Evolutionary conservation across 2,329 filamentous ascomycete species (phyloP).

Genomic region (Aspergillus sp.): DNA sequence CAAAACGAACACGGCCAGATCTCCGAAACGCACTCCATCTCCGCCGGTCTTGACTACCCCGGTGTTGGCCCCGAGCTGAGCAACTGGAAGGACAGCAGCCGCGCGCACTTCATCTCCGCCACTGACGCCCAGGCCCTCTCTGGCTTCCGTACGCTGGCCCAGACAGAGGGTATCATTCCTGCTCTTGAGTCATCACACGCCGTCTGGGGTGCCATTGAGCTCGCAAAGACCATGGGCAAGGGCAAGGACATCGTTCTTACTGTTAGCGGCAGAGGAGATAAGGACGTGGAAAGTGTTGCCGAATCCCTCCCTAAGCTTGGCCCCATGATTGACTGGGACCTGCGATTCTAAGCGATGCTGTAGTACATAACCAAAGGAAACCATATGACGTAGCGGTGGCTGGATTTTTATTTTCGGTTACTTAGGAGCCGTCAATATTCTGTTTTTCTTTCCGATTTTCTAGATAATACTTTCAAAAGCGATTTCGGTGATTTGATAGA

Average conservation of each 20-base stretch:
- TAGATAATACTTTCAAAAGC: background rate
- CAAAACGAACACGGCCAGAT: constrained; percentile 94
- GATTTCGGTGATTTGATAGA: background rate
- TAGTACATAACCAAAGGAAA: too few relatives aligned
- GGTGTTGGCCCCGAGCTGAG: constrained; percentile 92
- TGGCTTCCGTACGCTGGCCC: constrained; percentile 79
- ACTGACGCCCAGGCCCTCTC: constrained; percentile 88
- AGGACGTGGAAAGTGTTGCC: constrained; percentile 97
- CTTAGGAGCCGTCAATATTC: background rate
- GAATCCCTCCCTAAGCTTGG: constrained; percentile 88
- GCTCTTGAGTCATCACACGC: constrained; percentile 93
- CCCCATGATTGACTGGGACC: constrained; percentile 76
- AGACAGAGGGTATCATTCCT: constrained; percentile 95
- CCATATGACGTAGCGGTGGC: background rate
- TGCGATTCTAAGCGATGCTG: constrained; percentile 49
- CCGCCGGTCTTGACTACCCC: constrained; percentile 93
- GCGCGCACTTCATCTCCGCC: constrained; percentile 85
- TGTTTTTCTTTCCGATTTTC: background rate
- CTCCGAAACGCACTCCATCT: constrained; percentile 91
- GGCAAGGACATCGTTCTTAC: constrained; percentile 91
- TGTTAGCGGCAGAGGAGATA: constrained; percentile 89
- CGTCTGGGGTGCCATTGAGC: constrained; percentile 81
- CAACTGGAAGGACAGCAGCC: constrained; percentile 85
- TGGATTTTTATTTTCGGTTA: background rate
- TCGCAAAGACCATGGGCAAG: constrained; percentile 90